These are phyloP conservation scores for Boletus huronensis DNA, from an alignment of 768 basidiomycete genomes.

Conservation along the genomic window DNA sequence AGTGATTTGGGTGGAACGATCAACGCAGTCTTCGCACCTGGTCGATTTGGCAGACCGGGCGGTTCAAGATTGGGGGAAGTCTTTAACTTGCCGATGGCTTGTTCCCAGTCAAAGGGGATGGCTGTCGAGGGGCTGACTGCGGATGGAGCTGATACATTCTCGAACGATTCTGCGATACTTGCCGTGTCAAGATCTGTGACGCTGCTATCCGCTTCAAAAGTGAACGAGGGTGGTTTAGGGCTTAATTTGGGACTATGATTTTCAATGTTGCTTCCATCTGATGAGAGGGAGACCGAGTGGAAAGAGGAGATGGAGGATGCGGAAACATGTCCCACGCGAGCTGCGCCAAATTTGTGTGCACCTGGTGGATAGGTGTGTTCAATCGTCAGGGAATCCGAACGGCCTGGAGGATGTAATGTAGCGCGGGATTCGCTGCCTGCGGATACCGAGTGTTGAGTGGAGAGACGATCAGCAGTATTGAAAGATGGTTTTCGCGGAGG, in stretches of 20 bases:
- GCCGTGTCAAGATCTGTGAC: conserved; percentile 45
- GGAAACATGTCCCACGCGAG: conserved; percentile 47
- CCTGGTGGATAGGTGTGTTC: conserved; percentile 56
- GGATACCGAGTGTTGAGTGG: conserved; percentile 27
- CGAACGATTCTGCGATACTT: conserved; percentile 71
- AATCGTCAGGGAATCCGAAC: conserved; percentile 49
- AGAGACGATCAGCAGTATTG: conserved; percentile 41
- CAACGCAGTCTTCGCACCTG: conserved; percentile 19
- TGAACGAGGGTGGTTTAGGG: conserved; percentile 43
- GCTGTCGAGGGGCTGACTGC: conserved; percentile 51
- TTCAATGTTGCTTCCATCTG: conserved; percentile 43
- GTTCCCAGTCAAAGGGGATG: conserved; percentile 50
- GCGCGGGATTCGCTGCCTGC: conserved; percentile 12
- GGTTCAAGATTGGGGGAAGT: conserved; percentile 32
- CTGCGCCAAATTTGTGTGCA: conserved; percentile 34
- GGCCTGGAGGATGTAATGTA: conserved; percentile 31
- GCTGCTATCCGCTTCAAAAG: conserved; percentile 40
- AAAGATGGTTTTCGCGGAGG: conserved; percentile 65
- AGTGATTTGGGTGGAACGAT: conserved; percentile 29
- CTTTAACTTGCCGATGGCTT: conserved; percentile 36
- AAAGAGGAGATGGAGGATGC: conserved; percentile 79
- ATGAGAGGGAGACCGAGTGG: conserved; percentile 78
- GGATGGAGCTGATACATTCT: conserved; percentile 57
- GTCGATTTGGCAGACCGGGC: conserved; percentile 49
- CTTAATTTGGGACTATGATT: conserved; percentile 2